Percentiles rank a stretch among this genome's conserved stretches.
These are phyloP conservation scores for Phoma herbarum DNA, from an alignment of 2,329 filamentous ascomycete species.

Conservation along the genomic window DNA sequence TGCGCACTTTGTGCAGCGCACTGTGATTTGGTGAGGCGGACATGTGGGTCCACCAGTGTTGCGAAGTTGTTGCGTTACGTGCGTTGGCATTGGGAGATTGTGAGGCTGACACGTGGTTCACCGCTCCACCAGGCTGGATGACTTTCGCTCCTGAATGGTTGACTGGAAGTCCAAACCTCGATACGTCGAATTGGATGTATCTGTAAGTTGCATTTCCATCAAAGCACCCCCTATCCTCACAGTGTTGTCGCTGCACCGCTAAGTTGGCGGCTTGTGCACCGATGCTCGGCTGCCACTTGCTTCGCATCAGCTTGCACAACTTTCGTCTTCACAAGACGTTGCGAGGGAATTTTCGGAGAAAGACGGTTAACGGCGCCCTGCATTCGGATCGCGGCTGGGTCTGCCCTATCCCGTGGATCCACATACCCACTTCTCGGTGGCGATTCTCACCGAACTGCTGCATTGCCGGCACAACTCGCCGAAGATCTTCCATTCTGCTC, in stretches of 20 bases:
- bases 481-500: not conserved
- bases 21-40: constrained; percentile 28
- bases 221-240: not conserved
- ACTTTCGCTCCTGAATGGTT: constrained; percentile 73
- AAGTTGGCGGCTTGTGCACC: constrained; percentile 2
- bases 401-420: constrained; percentile 9
- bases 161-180: constrained; percentile 64
- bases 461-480: not conserved
- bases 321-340: not conserved
- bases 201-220: constrained; percentile 49
- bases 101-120: constrained; percentile 51
- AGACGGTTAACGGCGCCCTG: not conserved
- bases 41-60: constrained; percentile 32
- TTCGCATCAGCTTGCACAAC: constrained; percentile 1
- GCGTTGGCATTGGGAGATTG: constrained; percentile 28
- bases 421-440: constrained; percentile 14
- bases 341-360: not conserved
- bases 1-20: constrained; percentile 21
- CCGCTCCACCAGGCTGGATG: constrained; percentile 62
- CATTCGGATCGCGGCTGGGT: constrained; percentile 9
- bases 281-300: constrained; percentile 5
- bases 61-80: constrained; percentile 29
- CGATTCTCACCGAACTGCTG: constrained; percentile 17
- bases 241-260: constrained; percentile 9
- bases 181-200: constrained; percentile 68